Percentiles rank a stretch among this genome's conserved stretches.
Conservation (phyloP, 495 filamentous ascomycete species). For the Penicillium mononematosum region DNA sequence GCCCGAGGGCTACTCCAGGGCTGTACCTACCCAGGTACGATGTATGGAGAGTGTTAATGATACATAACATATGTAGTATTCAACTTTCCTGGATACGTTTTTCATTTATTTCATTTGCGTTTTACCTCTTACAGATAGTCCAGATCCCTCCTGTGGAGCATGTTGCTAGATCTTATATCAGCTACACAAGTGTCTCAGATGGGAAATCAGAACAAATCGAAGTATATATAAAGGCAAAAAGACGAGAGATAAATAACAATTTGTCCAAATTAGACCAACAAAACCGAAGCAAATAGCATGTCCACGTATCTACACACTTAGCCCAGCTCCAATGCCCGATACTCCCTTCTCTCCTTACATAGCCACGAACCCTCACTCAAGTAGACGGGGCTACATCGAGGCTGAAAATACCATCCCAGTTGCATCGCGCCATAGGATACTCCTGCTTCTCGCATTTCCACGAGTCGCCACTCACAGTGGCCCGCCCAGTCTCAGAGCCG, state of each 20-base stretch:
- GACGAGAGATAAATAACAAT: background rate
- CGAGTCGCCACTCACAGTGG: background rate
- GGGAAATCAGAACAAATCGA: background rate
- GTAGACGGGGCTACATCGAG: conserved; percentile 6
- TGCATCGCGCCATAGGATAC: conserved; percentile 6
- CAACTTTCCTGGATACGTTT: background rate
- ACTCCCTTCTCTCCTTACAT: too few relatives aligned
- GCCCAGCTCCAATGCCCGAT: conserved; percentile 6
- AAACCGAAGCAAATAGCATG: background rate
- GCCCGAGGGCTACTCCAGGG: too few relatives aligned
- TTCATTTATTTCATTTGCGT: background rate
- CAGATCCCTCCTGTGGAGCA: background rate
- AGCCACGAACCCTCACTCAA: background rate
- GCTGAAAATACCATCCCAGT: conserved; percentile 18
- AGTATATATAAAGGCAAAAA: background rate
- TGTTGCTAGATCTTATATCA: background rate
- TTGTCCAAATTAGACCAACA: background rate
- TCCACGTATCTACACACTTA: background rate
- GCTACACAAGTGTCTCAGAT: background rate
- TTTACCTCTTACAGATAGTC: background rate
- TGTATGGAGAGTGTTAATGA: background rate
- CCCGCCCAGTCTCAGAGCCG: conserved; percentile 5
- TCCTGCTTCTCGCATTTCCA: conserved; percentile 19
- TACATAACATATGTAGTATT: too few relatives aligned
- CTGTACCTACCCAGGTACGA: background rate